Percentiles rank a stretch among this genome's conserved stretches.
Evolutionary conservation across 169 alveolate genomes (phyloP).

Genomic region (Plasmodium adleri): DNA sequence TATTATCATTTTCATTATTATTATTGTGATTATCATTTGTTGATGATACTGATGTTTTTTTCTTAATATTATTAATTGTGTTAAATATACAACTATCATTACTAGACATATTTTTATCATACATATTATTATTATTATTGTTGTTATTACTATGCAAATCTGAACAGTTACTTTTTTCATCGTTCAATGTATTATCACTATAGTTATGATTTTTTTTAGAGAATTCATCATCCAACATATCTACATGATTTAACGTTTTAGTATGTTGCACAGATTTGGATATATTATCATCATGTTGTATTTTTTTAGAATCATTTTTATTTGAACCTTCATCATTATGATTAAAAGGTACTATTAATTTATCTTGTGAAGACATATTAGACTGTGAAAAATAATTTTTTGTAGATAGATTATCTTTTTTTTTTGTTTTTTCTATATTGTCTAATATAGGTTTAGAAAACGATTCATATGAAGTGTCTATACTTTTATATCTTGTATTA

Average conservation of each 20-base stretch:
- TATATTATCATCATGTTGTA: not conserved
- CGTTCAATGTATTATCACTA: conserved; percentile 2
- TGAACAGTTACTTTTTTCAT: not conserved
- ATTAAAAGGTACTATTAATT: not conserved
- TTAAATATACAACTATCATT: too few relatives aligned
- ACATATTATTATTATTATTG: conserved; percentile 1
- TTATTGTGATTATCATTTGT: not conserved
- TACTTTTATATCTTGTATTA: not conserved
- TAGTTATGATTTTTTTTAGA: conserved; percentile 2
- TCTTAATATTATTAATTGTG: too few relatives aligned
- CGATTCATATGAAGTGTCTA: not conserved
- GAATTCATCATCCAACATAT: not conserved
- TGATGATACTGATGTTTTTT: not conserved
- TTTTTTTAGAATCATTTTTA: not conserved
- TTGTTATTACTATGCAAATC: not conserved
- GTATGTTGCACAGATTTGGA: not conserved
- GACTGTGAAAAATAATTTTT: too few relatives aligned
- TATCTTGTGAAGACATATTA: not conserved
- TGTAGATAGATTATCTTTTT: too few relatives aligned
- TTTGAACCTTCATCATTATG: not conserved
- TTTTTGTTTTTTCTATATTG: too few relatives aligned
- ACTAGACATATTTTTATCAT: too few relatives aligned
- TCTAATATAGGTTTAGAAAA: not conserved
- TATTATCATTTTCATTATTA: not conserved
- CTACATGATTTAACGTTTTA: not conserved